Conservation (phyloP, 345 rosid species). For the Diplotaxis tenuifolia region DNA sequence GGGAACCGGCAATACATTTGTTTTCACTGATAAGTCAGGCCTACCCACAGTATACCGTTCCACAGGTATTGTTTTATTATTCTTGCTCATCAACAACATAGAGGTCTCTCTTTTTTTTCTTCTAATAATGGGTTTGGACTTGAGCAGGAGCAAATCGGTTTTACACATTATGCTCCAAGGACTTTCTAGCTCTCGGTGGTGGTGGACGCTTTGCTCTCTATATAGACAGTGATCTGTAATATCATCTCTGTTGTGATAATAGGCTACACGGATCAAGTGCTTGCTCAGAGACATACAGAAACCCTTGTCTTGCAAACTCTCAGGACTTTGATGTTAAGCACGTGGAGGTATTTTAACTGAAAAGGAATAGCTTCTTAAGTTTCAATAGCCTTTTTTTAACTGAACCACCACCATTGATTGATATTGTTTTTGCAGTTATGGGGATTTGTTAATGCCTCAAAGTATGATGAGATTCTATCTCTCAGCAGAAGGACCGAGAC, state of each 20-base stretch:
- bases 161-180: constrained; percentile 79
- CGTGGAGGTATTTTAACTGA: constrained; percentile 63
- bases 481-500: constrained; percentile 60
- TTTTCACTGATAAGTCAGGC: constrained; percentile 76
- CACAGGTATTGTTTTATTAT: constrained; percentile 55
- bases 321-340: constrained; percentile 86
- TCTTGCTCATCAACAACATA: not conserved
- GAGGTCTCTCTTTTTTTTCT: not conserved
- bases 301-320: constrained; percentile 77
- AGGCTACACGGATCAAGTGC: constrained; percentile 92
- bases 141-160: constrained; percentile 86
- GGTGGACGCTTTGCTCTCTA: constrained; percentile 95
- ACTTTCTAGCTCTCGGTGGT: constrained; percentile 85
- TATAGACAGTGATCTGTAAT: constrained; percentile 82
- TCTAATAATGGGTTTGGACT: not conserved
- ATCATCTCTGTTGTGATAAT: not conserved
- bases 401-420: not conserved
- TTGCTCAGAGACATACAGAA: constrained; percentile 87
- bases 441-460: constrained; percentile 86
- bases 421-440: constrained; percentile 53
- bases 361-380: not conserved
- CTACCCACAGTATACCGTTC: constrained; percentile 66
- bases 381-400: not conserved
- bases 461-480: constrained; percentile 80
- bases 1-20: constrained; percentile 91